Base-by-base conservation (phyloP, 345 rosid species). In the Abelmoschus esculentus region DNA sequence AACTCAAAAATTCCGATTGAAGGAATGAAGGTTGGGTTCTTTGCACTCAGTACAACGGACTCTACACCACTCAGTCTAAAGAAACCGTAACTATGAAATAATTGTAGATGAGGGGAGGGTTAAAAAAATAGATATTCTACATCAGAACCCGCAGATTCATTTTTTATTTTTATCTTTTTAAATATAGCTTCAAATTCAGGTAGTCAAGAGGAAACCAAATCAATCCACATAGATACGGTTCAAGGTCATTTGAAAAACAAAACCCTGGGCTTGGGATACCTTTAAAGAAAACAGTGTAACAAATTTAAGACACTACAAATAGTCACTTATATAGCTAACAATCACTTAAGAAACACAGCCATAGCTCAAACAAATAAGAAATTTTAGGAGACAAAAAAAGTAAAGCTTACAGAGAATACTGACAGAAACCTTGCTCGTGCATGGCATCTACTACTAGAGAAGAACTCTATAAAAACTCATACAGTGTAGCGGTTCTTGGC, bases 401-500 rank as follows among this genome's bases (percentile, higher is more conserved):
- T 40, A 42, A 7, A 38, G 26, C 62, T 54, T 61, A 50, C 19
- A 53, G 11, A 14, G 54, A 52, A 28, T 31, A 9, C 76, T 34
- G 58, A 58, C 52, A 19, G 28, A 29, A 49, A 49, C 29, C 12
- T 18, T 9, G 59, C 9, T 54, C 31, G 12, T 9, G 59, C 29
- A 18, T 10, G 3, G 28, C 28, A 5, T n/a, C 55, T n/a, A 50
- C 13, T 19, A 19, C 17, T 54, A 54, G 59, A 54, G 57, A 54
- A 54, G 54, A 36, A 17, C 22, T 17, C 71, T 61, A 46, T 63
- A 66, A 70, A 71, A 38, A 36, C 70, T 89, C 77, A 91, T 77
- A 67, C 70, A 0, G 78, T 83, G 85, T 91, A 88, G 7, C 83
- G 80, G 54, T 72, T 86, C 91, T 82, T 89, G 26, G 98, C 87